Base-by-base conservation (phyloP, 805 yeast genomes). In the Wickerhamiella bombiphila region DNA sequence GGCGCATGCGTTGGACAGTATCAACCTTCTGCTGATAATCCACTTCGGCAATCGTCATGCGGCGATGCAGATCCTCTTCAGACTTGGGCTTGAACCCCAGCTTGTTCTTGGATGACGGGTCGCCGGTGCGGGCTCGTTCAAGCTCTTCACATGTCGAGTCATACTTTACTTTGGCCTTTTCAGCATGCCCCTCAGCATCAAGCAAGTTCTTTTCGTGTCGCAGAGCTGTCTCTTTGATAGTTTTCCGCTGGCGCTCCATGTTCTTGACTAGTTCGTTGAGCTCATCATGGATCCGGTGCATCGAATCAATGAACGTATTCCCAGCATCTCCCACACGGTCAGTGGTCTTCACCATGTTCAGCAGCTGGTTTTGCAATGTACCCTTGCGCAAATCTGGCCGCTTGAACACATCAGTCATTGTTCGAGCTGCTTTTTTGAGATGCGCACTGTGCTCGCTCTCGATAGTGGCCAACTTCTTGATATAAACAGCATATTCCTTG, bases 221-320 rank as follows among this genome's bases (percentile, higher is more conserved):
- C 50, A 72, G 68, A 31, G 85, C 82, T 40, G 80, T 80, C 34
- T 91, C 97, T 56, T 91, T 91, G 38, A 75, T 61, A 24, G 66
- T 48, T 55, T 86, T 91, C 47, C 98, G 69, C 44, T 75, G 64
- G 42, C 79, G 71, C 8, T 80, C 67, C 45, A 85, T 73, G 2
- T 83, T 72, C 15, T 72, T 65, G 14, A 80, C 66, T 43, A 91
- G 64, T 0, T 93, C 76, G 11, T 64, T 58, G 41, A 91, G 61
- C 57, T 91, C 96, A 49, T 81, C 94, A 50, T 76, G 73, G 83
- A 91, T 91, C 28, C 74, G 76, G 47, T 73, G 77, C 51, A 91
- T 63, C 1, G 91, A 85, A 35, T 74, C 74, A 24, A 81, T 79
- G 58, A 76, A 86, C 5, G 86, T 74, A 29, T 69, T 65, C 13